These are phyloP conservation scores for Stagonosporopsis chrysanthemi DNA, from an alignment of 2,329 filamentous ascomycete genomes.

Conservation along the genomic window DNA sequence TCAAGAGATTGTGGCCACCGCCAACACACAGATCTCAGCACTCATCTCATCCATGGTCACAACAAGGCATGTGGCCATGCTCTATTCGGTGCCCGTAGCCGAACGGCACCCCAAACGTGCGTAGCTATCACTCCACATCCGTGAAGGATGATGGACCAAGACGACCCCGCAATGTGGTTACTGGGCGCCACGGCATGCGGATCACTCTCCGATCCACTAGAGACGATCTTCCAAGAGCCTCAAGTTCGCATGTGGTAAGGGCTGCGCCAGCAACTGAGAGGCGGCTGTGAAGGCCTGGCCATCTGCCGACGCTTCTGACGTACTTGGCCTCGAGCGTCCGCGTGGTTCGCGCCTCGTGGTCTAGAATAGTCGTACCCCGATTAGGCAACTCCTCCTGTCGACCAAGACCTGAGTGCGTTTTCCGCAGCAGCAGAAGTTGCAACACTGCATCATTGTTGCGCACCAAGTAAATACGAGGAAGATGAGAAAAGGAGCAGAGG, in stretches of 20 bases:
- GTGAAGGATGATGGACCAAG: slow-evolving; percentile 10
- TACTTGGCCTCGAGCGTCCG: slow-evolving; percentile 1
- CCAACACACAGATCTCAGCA: background rate
- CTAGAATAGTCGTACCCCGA: background rate
- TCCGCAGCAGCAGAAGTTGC: too few species aligned
- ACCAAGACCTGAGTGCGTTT: slow-evolving; percentile 1
- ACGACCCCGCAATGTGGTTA: slow-evolving; percentile 28
- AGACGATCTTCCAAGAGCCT: slow-evolving; percentile 1
- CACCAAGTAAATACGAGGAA: background rate
- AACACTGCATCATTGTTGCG: too few species aligned
- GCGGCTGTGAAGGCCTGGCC: background rate
- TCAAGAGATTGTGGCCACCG: background rate
- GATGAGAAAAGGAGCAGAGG: background rate
- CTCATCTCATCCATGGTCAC: too few species aligned
- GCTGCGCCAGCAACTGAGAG: background rate
- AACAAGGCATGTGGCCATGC: background rate
- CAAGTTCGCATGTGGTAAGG: background rate
- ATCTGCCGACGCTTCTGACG: background rate
- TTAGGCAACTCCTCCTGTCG: slow-evolving; percentile 4
- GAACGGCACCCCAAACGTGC: slow-evolving; percentile 1
- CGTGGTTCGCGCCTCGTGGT: slow-evolving; percentile 5
- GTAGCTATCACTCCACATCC: background rate
- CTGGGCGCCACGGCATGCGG: slow-evolving; percentile 7
- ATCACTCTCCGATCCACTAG: background rate
- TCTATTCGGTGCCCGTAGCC: background rate